These are phyloP conservation scores for Albophoma yamanashiensis DNA, from an alignment of 2,329 filamentous ascomycete genomes.

Conservation along the genomic window DNA sequence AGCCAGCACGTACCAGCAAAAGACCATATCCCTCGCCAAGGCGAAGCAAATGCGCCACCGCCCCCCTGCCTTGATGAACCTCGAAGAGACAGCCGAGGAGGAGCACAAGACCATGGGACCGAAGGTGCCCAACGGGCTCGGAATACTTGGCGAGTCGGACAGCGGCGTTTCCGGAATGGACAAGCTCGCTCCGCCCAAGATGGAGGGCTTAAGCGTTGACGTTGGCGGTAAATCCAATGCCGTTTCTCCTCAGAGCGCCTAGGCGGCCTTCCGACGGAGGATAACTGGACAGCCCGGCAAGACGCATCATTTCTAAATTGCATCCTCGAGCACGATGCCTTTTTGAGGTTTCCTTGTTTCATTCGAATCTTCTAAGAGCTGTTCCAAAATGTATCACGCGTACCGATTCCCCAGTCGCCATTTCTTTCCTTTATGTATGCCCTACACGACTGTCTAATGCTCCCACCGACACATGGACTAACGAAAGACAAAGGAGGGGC, in stretches of 20 bases:
- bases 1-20: conserved; percentile 90
- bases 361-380: not conserved
- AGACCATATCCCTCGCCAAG: conserved; percentile 87
- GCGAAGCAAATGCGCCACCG: conserved; percentile 80
- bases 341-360: not conserved
- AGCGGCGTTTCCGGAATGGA: conserved; percentile 32
- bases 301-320: not conserved
- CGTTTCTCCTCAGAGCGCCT: conserved; percentile 19
- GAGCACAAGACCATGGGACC: conserved; percentile 10
- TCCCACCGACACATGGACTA: not conserved
- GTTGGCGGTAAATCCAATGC: conserved; percentile 12
- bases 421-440: not conserved
- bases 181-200: conserved; percentile 22
- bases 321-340: not conserved
- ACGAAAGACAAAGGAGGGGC: not conserved
- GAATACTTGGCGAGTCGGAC: conserved; percentile 32
- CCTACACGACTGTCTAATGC: not conserved
- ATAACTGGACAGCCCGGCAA: conserved; percentile 3
- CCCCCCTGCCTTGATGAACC: conserved; percentile 76
- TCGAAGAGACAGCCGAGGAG: conserved; percentile 32
- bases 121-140: conserved; percentile 25
- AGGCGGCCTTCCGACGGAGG: conserved; percentile 11
- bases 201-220: conserved; percentile 20
- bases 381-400: not conserved
- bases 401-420: not conserved